Evolutionary conservation across 129 eudicot species (phyloP).

Genomic region (Escallonia herrerae): DNA sequence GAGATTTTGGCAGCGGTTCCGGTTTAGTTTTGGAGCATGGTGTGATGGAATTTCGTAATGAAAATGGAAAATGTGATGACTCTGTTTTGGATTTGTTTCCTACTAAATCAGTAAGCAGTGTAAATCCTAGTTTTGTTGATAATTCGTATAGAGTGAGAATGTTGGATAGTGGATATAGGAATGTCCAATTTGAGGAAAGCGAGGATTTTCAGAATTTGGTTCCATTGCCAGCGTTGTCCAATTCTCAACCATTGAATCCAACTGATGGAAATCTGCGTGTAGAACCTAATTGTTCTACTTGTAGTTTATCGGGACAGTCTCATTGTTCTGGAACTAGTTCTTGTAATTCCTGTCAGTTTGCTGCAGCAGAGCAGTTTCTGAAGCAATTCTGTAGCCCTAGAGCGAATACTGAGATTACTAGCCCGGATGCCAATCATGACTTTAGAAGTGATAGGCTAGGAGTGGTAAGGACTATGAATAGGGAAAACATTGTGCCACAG

Average conservation of each 20-base stretch:
- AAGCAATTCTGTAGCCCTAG: not conserved
- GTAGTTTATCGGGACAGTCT: not conserved
- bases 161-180: not conserved
- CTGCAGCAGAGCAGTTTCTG: not conserved
- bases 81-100: not conserved
- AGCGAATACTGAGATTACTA: not conserved
- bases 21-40: conserved; percentile 5
- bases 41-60: conserved; percentile 1
- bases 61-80: conserved; percentile 1
- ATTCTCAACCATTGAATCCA: conserved; percentile 3
- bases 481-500: conserved; percentile 17
- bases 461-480: conserved; percentile 1
- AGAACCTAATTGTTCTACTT: not conserved
- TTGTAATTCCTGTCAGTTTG: not conserved
- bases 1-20: not conserved
- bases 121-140: not conserved
- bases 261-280: conserved; percentile 9
- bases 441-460: not conserved
- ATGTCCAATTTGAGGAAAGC: not conserved
- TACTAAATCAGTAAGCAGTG: not conserved
- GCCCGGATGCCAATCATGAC: conserved; percentile 1
- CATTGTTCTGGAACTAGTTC: not conserved
- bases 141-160: not conserved
- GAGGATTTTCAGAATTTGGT: conserved; percentile 4
- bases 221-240: not conserved